These are phyloP conservation scores for Gypsophila paniculata DNA, from an alignment of 179 eudicot species.

Conservation along the genomic window DNA sequence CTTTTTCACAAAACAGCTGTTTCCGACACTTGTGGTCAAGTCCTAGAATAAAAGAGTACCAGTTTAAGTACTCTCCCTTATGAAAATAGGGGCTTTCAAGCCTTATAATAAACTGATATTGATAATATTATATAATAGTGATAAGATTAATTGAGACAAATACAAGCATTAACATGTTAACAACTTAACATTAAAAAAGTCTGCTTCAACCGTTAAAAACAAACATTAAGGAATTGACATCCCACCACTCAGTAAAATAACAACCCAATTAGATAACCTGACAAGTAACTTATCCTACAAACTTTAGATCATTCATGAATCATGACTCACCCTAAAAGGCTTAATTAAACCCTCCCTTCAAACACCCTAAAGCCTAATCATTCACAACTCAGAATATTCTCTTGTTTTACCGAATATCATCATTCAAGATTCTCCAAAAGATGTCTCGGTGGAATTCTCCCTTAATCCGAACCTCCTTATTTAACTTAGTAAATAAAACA, in stretches of 20 bases:
- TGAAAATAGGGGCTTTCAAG: neutral
- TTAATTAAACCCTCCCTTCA: constrained; percentile 3
- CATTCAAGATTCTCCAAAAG: constrained; percentile 11
- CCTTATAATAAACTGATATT: too few relatives aligned
- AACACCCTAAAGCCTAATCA: constrained; percentile 12
- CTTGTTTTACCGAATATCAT: constrained; percentile 5
- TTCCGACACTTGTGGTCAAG: too few relatives aligned
- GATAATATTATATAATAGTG: neutral
- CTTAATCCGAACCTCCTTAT: neutral
- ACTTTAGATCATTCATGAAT: constrained; percentile 16
- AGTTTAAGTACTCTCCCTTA: neutral
- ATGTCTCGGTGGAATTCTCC: constrained; percentile 2
- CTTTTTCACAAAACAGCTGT: too few relatives aligned
- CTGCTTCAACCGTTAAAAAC: constrained; percentile 9
- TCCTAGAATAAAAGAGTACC: too few relatives aligned
- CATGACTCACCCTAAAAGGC: constrained; percentile 8
- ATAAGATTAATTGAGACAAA: constrained; percentile 2
- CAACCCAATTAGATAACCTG: constrained; percentile 15
- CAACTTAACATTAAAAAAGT: constrained; percentile 1
- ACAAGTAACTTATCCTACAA: constrained; percentile 24
- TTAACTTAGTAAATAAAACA: neutral
- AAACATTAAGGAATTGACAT: constrained; percentile 15
- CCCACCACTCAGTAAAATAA: neutral
- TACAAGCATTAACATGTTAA: neutral
- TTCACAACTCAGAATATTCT: constrained; percentile 13